These are phyloP conservation scores for Atractiella rhizophila DNA, from an alignment of 768 basidiomycete species.

Conservation along the genomic window DNA sequence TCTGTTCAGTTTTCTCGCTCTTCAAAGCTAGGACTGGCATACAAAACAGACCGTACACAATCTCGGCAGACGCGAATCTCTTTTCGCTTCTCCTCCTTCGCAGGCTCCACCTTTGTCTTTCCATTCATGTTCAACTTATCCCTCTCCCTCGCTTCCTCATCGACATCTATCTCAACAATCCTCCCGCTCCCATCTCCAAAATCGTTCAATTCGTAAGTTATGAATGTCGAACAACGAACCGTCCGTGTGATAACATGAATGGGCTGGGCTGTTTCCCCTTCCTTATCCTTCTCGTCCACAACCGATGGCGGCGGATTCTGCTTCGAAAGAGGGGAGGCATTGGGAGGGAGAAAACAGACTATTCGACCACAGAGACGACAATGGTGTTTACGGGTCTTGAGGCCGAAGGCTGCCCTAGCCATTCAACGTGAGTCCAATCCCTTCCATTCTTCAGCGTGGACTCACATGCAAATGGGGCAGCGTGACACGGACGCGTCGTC, in stretches of 20 bases:
- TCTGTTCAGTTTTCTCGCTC: not conserved
- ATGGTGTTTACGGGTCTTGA: constrained; percentile 87
- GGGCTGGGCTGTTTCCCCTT: constrained; percentile 20
- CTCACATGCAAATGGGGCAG: too few species aligned
- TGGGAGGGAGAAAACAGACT: constrained; percentile 65
- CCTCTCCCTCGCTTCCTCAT: not conserved
- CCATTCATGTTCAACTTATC: not conserved
- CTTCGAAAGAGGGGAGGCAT: constrained; percentile 24
- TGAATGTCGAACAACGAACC: constrained; percentile 47
- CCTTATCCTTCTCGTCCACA: not conserved
- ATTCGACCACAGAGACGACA: constrained; percentile 81
- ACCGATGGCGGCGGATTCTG: constrained; percentile 15
- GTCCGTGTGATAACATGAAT: too few species aligned
- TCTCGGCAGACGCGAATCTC: constrained; percentile 67
- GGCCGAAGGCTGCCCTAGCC: constrained; percentile 44
- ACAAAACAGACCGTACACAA: constrained; percentile 60
- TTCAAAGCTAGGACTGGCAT: constrained; percentile 20
- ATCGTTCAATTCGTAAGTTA: constrained; percentile 58
- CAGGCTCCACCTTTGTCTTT: constrained; percentile 12
- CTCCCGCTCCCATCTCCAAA: constrained; percentile 21
- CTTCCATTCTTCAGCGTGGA: too few species aligned
- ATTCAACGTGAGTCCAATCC: too few species aligned
- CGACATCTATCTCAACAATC: constrained; percentile 48
- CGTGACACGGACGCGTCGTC: too few species aligned
- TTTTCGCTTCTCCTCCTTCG: constrained; percentile 52